Base-by-base conservation (phyloP, 1,284 basidiomycete species). In the Fomes fomentarius region DNA sequence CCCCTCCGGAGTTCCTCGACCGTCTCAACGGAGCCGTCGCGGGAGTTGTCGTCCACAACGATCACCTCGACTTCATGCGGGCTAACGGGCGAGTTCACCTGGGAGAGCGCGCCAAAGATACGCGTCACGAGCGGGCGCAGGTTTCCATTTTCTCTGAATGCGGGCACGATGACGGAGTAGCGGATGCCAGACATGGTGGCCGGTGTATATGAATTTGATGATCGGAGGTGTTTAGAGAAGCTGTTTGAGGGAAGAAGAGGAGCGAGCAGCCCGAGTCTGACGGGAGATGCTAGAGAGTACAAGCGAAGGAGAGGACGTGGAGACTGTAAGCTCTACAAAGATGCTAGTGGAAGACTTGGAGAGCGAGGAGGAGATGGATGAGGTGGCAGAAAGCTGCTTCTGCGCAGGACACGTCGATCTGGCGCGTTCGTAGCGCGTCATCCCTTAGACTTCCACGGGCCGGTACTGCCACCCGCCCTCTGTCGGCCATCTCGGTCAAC, bases 21-120 rank as follows among this genome's bases (percentile, higher is more conserved):
- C 31, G 71, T 71, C 49, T 75, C 72, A 19, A 70, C 72, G 28
- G 77, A 77, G 6, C 75, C 75, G 60, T 79, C 78, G 39, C 72
- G 69, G 38, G 74, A 76, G 65, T 75, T 71, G 67, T 80, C 78
- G 61, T 80, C 78, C 24, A 80, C 77, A 45, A 80, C 69, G 62
- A 80, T 66, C 48, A 80, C 66, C 66, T 80, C 78, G 56, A 69
- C 74, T 47, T 60, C 61, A 5, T 60, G 49, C 4, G 67, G 58
- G 30, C 63, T 62, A 9, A 69, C 65, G 19, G 69, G 67, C 24
- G 69, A 70, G 58, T 67, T 63, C 28, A 59, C 50, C 42, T 65
- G 61, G 17, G 58, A 48, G 43, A 74, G 59, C 11, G 70, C 69
- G 37, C 57, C 59, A 52, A 74, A 76, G 43, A 76, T 70, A 35